These are phyloP conservation scores for Boletus pseudopeckii DNA, from an alignment of 768 basidiomycete genomes.

Conservation along the genomic window DNA sequence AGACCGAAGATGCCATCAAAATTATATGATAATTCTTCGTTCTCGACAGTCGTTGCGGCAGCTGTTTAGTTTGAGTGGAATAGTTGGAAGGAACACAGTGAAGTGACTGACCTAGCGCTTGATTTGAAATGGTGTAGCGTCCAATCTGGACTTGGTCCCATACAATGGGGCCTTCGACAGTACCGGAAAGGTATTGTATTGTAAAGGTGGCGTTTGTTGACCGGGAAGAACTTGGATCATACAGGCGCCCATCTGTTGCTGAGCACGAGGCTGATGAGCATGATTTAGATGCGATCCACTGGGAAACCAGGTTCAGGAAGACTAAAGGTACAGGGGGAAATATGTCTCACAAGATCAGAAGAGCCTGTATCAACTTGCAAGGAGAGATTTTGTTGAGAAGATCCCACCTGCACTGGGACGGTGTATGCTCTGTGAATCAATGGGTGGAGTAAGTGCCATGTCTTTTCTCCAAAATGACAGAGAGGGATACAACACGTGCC, in stretches of 20 bases:
- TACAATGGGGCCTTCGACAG: conserved; percentile 58
- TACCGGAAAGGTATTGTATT: conserved; percentile 60
- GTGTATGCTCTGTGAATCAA: conserved; percentile 55
- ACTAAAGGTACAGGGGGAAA: neutral
- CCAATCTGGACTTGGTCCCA: conserved; percentile 68
- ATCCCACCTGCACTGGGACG: conserved; percentile 55
- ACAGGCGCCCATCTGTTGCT: conserved; percentile 44
- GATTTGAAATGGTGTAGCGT: conserved; percentile 57
- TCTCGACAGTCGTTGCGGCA: conserved; percentile 50
- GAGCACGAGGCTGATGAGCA: conserved; percentile 57
- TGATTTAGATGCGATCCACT: conserved; percentile 75
- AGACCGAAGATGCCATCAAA: conserved; percentile 75
- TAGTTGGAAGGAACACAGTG: neutral
- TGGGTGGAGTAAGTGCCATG: neutral
- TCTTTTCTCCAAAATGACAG: neutral
- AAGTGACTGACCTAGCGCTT: conserved; percentile 61
- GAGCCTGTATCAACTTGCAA: conserved; percentile 82
- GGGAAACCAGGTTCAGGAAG: conserved; percentile 1
- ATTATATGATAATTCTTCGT: conserved; percentile 53
- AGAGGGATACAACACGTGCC: neutral
- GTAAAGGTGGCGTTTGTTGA: conserved; percentile 42
- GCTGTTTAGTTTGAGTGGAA: conserved; percentile 36
- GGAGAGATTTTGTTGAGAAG: conserved; percentile 45
- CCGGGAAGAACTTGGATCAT: conserved; percentile 51
- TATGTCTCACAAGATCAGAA: conserved; percentile 62